A percentile compares a stretch with the other conserved stretches of the same genome.
Evolutionary conservation across 2,329 filamentous ascomycete genomes (phyloP).

Genomic region (Pseudogymnoascus sp.): DNA sequence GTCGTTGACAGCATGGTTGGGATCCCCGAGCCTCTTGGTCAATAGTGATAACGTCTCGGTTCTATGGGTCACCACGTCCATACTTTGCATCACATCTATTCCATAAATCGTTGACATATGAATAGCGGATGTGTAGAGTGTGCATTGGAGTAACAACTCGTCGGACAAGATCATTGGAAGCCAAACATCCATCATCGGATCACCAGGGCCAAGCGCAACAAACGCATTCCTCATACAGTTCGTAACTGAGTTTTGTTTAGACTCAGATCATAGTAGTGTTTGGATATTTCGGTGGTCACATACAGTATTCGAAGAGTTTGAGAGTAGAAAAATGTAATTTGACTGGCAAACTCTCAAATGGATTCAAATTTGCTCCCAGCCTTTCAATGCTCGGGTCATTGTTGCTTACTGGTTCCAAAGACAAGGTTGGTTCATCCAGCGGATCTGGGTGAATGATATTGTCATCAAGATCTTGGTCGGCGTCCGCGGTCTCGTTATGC

Average conservation of each 20-base stretch:
- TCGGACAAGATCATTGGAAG: constrained; percentile 9
- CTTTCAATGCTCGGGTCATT: constrained; percentile 1
- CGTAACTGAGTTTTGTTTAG: constrained; percentile 3
- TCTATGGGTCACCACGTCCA: constrained; percentile 6
- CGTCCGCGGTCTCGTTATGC: neutral
- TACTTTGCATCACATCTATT: constrained; percentile 3
- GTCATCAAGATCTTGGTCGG: neutral
- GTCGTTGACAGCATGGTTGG: neutral
- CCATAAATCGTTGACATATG: constrained; percentile 8
- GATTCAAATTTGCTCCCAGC: neutral
- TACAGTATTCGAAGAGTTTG: constrained; percentile 7
- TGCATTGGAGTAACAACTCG: neutral
- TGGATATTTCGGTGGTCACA: neutral
- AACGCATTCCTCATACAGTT: constrained; percentile 1
- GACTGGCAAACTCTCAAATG: constrained; percentile 4
- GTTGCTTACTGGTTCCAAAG: neutral
- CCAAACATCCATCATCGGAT: constrained; percentile 8
- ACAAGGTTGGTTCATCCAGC: neutral
- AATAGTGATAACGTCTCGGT: neutral
- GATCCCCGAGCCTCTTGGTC: neutral
- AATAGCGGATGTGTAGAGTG: neutral
- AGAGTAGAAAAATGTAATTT: constrained; percentile 1
- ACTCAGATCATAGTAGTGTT: neutral
- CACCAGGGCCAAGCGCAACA: neutral
- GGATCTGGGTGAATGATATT: neutral